These are phyloP conservation scores for Saccharomyces eubayanus DNA, from an alignment of 805 yeast genomes.

Conservation along the genomic window DNA sequence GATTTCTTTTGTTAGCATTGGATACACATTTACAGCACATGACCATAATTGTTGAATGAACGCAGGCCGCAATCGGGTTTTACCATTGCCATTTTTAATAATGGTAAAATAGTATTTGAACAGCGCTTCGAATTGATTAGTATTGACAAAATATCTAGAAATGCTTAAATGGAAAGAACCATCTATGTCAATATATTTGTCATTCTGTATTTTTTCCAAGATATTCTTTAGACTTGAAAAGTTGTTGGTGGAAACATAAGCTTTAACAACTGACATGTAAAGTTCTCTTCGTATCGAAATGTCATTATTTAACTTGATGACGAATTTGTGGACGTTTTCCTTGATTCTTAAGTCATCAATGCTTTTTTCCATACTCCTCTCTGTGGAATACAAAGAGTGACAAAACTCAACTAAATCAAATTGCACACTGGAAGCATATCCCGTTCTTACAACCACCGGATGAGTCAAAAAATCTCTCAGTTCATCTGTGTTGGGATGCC, in stretches of 20 bases:
- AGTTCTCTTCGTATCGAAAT: constrained; percentile 6
- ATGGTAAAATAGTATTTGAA: constrained; percentile 14
- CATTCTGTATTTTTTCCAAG: constrained; percentile 8
- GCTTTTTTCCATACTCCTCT: not conserved
- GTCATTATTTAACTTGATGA: constrained; percentile 1
- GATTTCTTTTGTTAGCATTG: constrained; percentile 14
- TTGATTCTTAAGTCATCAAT: constrained; percentile 1
- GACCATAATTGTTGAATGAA: constrained; percentile 17
- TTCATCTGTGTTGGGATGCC: constrained; percentile 6
- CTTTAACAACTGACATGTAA: constrained; percentile 12
- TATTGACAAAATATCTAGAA: constrained; percentile 17
- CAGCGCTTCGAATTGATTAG: constrained; percentile 13
- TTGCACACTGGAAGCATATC: constrained; percentile 11
- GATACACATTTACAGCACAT: constrained; percentile 15
- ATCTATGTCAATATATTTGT: constrained; percentile 9
- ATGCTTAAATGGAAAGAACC: constrained; percentile 12
- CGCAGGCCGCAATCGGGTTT: constrained; percentile 4
- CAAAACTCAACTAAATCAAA: constrained; percentile 15
- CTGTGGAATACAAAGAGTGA: constrained; percentile 4
- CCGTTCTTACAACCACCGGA: constrained; percentile 9
- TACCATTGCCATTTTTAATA: constrained; percentile 3
- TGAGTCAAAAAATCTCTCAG: constrained; percentile 10
- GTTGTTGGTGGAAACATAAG: constrained; percentile 12
- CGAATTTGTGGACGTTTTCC: constrained; percentile 5
- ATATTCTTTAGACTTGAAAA: constrained; percentile 8